A percentile compares a stretch with the other conserved stretches of the same genome.
Conservation (phyloP, 352 stramenopile genomes). For the Pythium monospermum region DNA sequence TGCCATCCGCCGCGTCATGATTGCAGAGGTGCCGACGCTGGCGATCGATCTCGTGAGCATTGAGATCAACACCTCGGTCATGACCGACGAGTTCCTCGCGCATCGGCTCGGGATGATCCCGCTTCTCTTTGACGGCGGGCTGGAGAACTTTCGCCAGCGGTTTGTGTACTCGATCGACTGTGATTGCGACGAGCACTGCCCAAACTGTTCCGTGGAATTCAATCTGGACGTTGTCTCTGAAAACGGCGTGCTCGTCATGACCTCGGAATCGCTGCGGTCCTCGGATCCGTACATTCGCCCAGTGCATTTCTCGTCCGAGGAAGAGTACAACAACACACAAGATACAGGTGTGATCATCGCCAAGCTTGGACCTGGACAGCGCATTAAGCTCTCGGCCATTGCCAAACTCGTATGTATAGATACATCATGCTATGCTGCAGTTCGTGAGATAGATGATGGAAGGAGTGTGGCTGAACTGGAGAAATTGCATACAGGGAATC, state of each 20-base stretch:
- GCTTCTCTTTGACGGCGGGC: constrained; percentile 81
- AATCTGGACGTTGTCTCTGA: constrained; percentile 91
- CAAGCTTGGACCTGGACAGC: constrained; percentile 94
- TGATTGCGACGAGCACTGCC: constrained; percentile 95
- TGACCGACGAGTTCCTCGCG: constrained; percentile 98
- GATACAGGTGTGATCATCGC: constrained; percentile 96
- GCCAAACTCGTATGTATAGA: constrained; percentile 81
- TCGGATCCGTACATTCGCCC: constrained; percentile 83
- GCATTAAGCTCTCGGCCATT: constrained; percentile 93
- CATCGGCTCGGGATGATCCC: constrained; percentile 98
- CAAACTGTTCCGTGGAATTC: constrained; percentile 96
- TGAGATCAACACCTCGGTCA: constrained; percentile 95
- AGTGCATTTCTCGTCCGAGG: constrained; percentile 83
- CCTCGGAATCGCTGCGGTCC: constrained; percentile 73
- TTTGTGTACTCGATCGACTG: constrained; percentile 89
- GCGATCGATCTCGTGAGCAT: constrained; percentile 99
- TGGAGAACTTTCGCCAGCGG: constrained; percentile 87
- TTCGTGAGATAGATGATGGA: not conserved
- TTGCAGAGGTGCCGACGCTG: constrained; percentile 96
- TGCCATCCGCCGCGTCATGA: constrained; percentile 96
- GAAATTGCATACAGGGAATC: constrained; percentile 75
- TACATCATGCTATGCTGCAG: not conserved
- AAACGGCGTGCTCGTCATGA: constrained; percentile 60
- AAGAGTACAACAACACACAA: constrained; percentile 92
- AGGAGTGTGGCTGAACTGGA: not conserved